Percentiles rank a stretch among this genome's conserved stretches.
phyloP scores from a whole-genome alignment of 345 rosid genomes.

The Dovyalis caffra region DNA sequence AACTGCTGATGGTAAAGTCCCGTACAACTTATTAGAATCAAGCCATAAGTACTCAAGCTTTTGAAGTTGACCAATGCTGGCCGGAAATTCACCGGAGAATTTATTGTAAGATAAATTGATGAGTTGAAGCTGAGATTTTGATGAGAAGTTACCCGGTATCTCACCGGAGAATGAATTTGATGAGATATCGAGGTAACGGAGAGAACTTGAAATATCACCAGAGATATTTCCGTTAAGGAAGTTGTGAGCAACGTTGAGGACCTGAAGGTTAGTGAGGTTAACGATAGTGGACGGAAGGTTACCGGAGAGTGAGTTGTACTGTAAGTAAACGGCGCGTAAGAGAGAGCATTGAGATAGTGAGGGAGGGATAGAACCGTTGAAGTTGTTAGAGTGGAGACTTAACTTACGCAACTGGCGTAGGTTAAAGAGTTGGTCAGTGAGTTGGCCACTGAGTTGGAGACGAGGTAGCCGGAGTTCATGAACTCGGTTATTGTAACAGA shows the following conservation, averaged over 20 bases:
- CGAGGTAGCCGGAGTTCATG: slow-evolving; percentile 71
- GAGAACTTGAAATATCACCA: slow-evolving; percentile 52
- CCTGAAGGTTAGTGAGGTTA: slow-evolving; percentile 57
- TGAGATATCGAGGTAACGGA: slow-evolving; percentile 75
- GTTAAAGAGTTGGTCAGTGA: slow-evolving; percentile 52
- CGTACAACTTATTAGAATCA: slow-evolving; percentile 60
- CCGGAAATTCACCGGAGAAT: slow-evolving; percentile 72
- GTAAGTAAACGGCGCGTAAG: slow-evolving; percentile 67
- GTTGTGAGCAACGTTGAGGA: slow-evolving; percentile 67
- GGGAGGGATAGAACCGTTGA: slow-evolving; percentile 76
- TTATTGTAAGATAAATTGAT: slow-evolving; percentile 77
- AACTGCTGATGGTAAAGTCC: slow-evolving; percentile 77
- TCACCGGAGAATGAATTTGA: slow-evolving; percentile 70
- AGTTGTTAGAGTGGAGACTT: slow-evolving; percentile 69
- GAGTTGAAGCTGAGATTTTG: slow-evolving; percentile 56
- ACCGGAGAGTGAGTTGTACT: slow-evolving; percentile 91
- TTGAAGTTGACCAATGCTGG: slow-evolving; percentile 59
- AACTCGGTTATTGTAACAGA: slow-evolving; percentile 56
- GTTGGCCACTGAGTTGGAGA: slow-evolving; percentile 70
- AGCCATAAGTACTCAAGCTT: slow-evolving; percentile 72
- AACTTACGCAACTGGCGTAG: slow-evolving; percentile 57
- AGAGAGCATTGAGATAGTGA: slow-evolving; percentile 63
- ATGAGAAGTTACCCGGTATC: slow-evolving; percentile 34
- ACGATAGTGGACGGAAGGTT: slow-evolving; percentile 50
- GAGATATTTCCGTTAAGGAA: slow-evolving; percentile 60